A percentile compares a stretch with the other conserved stretches of the same genome.
Conservation (phyloP, 148 eudicot genomes). For the Rhododendron kiyosumense region DNA sequence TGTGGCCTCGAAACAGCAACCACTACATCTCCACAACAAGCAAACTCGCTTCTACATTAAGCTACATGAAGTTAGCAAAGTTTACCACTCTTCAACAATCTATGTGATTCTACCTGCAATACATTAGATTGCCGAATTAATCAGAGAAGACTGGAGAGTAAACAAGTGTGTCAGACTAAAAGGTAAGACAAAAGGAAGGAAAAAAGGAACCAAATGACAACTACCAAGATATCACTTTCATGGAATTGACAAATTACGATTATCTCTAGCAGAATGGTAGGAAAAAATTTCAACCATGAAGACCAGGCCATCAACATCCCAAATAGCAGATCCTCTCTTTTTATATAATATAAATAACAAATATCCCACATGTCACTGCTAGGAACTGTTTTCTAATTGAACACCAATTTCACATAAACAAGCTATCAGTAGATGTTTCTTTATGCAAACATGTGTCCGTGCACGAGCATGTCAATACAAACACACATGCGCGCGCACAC, state of each 20-base stretch:
- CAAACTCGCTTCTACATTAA: neutral
- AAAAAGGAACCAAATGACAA: neutral
- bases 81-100: constrained; percentile 8
- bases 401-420: neutral
- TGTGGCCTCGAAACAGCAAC: neutral
- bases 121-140: neutral
- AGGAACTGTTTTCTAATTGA: neutral
- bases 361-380: neutral
- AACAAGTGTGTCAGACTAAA: neutral
- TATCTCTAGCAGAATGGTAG: too few relatives aligned
- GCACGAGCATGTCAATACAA: too few relatives aligned
- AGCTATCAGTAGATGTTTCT: constrained; percentile 1
- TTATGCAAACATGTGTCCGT: neutral
- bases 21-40: neutral
- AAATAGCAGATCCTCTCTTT: too few relatives aligned
- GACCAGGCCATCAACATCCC: neutral
- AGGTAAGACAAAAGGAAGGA: neutral
- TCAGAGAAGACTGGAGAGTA: neutral
- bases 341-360: neutral
- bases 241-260: neutral
- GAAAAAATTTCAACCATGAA: neutral
- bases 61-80: neutral
- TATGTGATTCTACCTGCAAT: constrained; percentile 13
- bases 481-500: neutral
- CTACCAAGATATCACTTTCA: neutral